phyloP scores from a whole-genome alignment of 2,329 filamentous ascomycete species.

The Beauveria bassiana region DNA sequence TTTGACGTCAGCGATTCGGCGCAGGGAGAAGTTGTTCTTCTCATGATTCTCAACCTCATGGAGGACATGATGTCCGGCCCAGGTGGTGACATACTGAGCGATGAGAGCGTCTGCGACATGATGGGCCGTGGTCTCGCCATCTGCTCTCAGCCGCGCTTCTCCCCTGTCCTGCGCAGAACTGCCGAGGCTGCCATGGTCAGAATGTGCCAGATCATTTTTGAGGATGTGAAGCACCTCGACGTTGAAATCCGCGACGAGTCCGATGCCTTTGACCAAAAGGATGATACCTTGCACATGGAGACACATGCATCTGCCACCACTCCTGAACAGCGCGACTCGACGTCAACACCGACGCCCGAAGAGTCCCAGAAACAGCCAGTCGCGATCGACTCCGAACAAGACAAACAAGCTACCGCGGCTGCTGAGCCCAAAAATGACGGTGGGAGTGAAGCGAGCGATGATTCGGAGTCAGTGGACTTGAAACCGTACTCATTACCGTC shows the following conservation, averaged over 20 bases:
- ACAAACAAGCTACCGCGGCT: constrained; percentile 13
- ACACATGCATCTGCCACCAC: constrained; percentile 27
- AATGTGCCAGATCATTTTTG: constrained; percentile 98
- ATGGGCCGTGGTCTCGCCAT: constrained; percentile 97
- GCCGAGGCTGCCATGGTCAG: constrained; percentile 96
- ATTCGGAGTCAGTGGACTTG: constrained; percentile 49
- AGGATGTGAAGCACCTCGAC: constrained; percentile 80
- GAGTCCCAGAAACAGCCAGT: constrained; percentile 1
- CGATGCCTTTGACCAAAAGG: constrained; percentile 57
- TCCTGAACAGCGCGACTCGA: constrained; percentile 7
- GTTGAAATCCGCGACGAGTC: constrained; percentile 62
- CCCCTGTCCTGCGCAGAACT: constrained; percentile 80
- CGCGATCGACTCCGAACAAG: constrained; percentile 1
- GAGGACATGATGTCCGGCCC: constrained; percentile 95
- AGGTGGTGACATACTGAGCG: constrained; percentile 85
- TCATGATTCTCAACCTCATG: constrained; percentile 95
- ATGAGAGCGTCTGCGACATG: constrained; percentile 98
- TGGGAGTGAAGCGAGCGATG: constrained; percentile 29
- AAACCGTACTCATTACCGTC: constrained; percentile 90
- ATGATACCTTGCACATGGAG: constrained; percentile 77
- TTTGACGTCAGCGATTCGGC: constrained; percentile 95
- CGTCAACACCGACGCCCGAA: constrained; percentile 4
- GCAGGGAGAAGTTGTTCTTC: constrained; percentile 88
- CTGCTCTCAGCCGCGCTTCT: constrained; percentile 88
- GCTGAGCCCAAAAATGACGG: constrained; percentile 13